These are phyloP conservation scores for Iris pallida DNA, from an alignment of 116 monocot species.

Conservation along the genomic window DNA sequence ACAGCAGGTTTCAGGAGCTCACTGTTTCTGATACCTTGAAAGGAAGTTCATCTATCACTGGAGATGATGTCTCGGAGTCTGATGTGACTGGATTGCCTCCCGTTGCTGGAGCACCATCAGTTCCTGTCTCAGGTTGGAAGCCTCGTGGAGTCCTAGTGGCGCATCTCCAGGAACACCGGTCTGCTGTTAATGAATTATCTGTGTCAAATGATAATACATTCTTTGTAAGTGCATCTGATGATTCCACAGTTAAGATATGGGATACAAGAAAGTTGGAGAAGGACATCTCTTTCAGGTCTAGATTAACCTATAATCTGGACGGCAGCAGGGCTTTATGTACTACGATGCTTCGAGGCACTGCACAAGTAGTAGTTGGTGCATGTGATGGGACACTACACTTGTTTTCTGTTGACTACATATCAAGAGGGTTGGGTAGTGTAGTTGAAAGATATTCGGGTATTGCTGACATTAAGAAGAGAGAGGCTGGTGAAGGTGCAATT, in stretches of 20 bases:
- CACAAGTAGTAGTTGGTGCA: constrained; percentile 75
- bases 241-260: constrained; percentile 93
- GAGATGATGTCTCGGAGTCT: constrained; percentile 45
- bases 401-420: constrained; percentile 85
- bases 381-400: constrained; percentile 73
- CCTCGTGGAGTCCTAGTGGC: constrained; percentile 89
- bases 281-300: constrained; percentile 91
- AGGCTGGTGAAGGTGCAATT: constrained; percentile 78
- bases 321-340: constrained; percentile 67
- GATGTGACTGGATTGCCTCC: constrained; percentile 53
- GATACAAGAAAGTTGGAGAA: constrained; percentile 94
- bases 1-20: constrained; percentile 66
- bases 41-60: constrained; percentile 47
- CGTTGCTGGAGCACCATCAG: constrained; percentile 36
- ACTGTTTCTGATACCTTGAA: constrained; percentile 55
- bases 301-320: constrained; percentile 79
- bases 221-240: constrained; percentile 88
- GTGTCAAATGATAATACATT: constrained; percentile 81
- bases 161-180: constrained; percentile 89
- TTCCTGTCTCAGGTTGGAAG: constrained; percentile 74
- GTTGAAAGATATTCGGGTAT: constrained; percentile 96
- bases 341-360: constrained; percentile 66
- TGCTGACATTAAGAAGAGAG: constrained; percentile 77
- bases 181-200: constrained; percentile 86
- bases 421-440: constrained; percentile 62